Conservation (phyloP, 2,329 filamentous ascomycete genomes). For the Gnomoniopsis sp. region DNA sequence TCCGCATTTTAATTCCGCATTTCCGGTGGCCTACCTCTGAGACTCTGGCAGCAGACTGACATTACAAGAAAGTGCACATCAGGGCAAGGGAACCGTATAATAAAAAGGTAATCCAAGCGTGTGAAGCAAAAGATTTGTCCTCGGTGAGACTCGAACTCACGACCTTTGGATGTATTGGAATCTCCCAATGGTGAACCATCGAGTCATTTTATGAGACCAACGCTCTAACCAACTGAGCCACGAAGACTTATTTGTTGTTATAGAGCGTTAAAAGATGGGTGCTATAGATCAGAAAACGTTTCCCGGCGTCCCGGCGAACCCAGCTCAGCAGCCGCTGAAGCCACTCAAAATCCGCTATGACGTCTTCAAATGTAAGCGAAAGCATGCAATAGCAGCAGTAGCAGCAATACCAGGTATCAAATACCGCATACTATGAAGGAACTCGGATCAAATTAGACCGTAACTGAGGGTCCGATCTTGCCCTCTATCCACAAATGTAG, state of each 20-base stretch:
- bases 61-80: background rate
- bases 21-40: too few relatives aligned
- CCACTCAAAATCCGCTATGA: too few relatives aligned
- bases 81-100: background rate
- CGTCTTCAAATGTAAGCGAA: too few relatives aligned
- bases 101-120: background rate
- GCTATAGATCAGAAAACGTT: background rate
- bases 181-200: constrained; percentile 7
- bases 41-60: too few relatives aligned
- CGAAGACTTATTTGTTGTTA: constrained; percentile 21
- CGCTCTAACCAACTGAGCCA: constrained; percentile 39
- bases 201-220: constrained; percentile 31
- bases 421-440: too few relatives aligned
- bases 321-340: too few relatives aligned
- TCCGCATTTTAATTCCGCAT: too few relatives aligned
- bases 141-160: constrained; percentile 43
- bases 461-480: too few relatives aligned
- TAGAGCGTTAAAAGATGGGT: background rate
- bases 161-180: constrained; percentile 36
- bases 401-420: too few relatives aligned
- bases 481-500: too few relatives aligned
- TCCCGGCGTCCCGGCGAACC: background rate
- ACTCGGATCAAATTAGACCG: too few relatives aligned
- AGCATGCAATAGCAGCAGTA: too few relatives aligned
- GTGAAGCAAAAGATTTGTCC: constrained; percentile 24